Percentiles rank a stretch among this genome's conserved stretches.
phyloP scores from a whole-genome alignment of 768 basidiomycete genomes.

The Podaxis sp. region DNA sequence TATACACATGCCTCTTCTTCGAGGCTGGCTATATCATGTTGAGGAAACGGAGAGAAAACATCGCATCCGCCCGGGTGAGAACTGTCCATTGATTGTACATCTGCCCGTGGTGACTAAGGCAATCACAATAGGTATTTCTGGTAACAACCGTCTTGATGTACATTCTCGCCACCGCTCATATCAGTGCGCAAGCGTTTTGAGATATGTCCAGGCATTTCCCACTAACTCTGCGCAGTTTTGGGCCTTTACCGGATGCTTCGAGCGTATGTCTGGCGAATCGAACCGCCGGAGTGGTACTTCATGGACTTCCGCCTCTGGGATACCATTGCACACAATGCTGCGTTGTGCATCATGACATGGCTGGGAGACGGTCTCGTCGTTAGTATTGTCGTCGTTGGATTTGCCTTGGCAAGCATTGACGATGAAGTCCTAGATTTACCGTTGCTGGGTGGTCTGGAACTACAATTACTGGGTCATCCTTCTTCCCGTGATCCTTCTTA shows the following conservation, averaged over 20 bases:
- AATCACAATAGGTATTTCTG: slow-evolving; percentile 22
- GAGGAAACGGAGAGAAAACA: slow-evolving; percentile 13
- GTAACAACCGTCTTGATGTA: slow-evolving; percentile 24
- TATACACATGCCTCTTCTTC: slow-evolving; percentile 20
- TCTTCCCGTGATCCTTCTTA: slow-evolving; percentile 22
- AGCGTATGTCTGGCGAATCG: slow-evolving; percentile 20
- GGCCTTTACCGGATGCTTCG: slow-evolving; percentile 24
- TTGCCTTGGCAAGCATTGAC: not conserved
- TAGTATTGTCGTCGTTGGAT: slow-evolving; percentile 9
- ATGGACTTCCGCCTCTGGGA: slow-evolving; percentile 26
- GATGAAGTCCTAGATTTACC: slow-evolving; percentile 24
- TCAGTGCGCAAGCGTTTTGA: slow-evolving; percentile 16
- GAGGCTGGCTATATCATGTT: slow-evolving; percentile 20
- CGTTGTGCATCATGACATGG: slow-evolving; percentile 26
- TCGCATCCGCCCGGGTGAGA: slow-evolving; percentile 16
- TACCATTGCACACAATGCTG: slow-evolving; percentile 20
- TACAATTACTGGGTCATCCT: slow-evolving; percentile 19
- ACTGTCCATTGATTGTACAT: not conserved
- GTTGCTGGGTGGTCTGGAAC: slow-evolving; percentile 29
- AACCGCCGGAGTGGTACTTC: slow-evolving; percentile 21
- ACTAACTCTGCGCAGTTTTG: slow-evolving; percentile 10
- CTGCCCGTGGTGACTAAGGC: not conserved
- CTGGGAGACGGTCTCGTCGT: slow-evolving; percentile 28
- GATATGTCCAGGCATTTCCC: no score
- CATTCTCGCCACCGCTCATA: slow-evolving; percentile 23